Evolutionary conservation across 129 eudicot genomes (phyloP).

Genomic region (Saposhnikovia divaricata): DNA sequence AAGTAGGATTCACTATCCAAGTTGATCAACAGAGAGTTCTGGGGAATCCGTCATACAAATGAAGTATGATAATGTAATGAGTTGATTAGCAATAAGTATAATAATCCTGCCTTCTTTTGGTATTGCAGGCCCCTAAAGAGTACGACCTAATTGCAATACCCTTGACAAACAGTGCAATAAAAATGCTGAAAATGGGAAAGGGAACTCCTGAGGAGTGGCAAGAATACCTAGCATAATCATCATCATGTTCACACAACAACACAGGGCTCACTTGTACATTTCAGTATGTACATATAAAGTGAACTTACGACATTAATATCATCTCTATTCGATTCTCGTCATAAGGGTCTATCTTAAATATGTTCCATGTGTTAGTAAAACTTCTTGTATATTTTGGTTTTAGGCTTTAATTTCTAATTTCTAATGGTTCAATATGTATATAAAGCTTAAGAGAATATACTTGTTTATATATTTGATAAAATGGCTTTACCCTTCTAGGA

Average conservation of each 20-base stretch:
- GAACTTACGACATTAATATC: slow-evolving; percentile 1
- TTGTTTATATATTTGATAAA: slow-evolving; percentile 19
- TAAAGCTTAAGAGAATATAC: slow-evolving; percentile 1
- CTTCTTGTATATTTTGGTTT: slow-evolving; percentile 20
- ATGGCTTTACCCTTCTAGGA: not conserved
- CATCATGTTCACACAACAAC: not conserved
- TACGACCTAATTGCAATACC: slow-evolving; percentile 85
- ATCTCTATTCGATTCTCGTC: slow-evolving; percentile 11
- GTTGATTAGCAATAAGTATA: not conserved
- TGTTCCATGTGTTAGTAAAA: not conserved
- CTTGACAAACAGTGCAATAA: slow-evolving; percentile 48
- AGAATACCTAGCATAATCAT: slow-evolving; percentile 64
- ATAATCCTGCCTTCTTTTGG: not conserved
- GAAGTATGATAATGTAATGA: not conserved
- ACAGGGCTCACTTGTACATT: slow-evolving; percentile 22
- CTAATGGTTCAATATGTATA: slow-evolving; percentile 9
- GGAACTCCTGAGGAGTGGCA: slow-evolving; percentile 84
- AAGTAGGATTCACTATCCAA: not conserved
- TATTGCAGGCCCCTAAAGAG: slow-evolving; percentile 80
- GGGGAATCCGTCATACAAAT: not conserved
- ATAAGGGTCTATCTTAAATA: not conserved
- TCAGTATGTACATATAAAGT: slow-evolving; percentile 1
- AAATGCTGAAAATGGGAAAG: slow-evolving; percentile 53
- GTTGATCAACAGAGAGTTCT: not conserved
- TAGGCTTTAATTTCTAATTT: slow-evolving; percentile 13